These are phyloP conservation scores for Kalmusia sp. DNA, from an alignment of 2,329 filamentous ascomycete species.

Conservation along the genomic window DNA sequence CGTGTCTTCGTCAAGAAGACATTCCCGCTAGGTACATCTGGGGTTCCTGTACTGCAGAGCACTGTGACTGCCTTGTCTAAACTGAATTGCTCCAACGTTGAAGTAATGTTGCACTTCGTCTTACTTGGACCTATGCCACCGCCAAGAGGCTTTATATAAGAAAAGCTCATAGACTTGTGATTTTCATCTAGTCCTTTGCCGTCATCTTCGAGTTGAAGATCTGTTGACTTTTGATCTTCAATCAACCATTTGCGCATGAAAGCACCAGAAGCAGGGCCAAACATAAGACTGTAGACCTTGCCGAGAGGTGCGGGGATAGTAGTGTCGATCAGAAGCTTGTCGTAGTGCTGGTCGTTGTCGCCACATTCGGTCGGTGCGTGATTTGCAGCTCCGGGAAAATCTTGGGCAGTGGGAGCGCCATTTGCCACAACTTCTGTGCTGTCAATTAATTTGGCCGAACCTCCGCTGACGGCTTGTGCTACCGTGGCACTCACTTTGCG, in stretches of 20 bases:
- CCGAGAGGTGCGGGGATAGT: constrained; percentile 85
- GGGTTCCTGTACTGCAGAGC: constrained; percentile 84
- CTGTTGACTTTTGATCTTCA: constrained; percentile 85
- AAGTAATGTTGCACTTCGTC: constrained; percentile 90
- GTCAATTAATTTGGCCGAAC: constrained; percentile 48
- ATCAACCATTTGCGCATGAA: constrained; percentile 90
- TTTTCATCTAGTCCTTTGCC: constrained; percentile 79
- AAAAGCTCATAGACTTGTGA: constrained; percentile 75
- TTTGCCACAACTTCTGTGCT: constrained; percentile 47
- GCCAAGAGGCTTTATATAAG: constrained; percentile 90
- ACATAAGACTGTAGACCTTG: constrained; percentile 88
- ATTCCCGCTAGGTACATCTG: constrained; percentile 93
- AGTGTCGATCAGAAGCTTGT: constrained; percentile 85
- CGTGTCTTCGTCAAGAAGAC: constrained; percentile 91
- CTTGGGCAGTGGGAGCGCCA: constrained; percentile 55
- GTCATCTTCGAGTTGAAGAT: constrained; percentile 84
- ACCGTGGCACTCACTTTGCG: constrained; percentile 74
- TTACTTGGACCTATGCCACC: constrained; percentile 87
- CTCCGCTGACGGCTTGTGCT: constrained; percentile 48
- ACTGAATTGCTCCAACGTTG: constrained; percentile 84
- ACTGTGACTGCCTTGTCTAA: constrained; percentile 86
- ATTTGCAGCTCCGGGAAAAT: constrained; percentile 84
- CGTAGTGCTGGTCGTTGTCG: constrained; percentile 80
- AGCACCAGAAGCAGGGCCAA: constrained; percentile 77
- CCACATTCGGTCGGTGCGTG: constrained; percentile 87